Evolutionary conservation across 495 filamentous ascomycete species (phyloP).

Genomic region (Tirmania nivea): DNA sequence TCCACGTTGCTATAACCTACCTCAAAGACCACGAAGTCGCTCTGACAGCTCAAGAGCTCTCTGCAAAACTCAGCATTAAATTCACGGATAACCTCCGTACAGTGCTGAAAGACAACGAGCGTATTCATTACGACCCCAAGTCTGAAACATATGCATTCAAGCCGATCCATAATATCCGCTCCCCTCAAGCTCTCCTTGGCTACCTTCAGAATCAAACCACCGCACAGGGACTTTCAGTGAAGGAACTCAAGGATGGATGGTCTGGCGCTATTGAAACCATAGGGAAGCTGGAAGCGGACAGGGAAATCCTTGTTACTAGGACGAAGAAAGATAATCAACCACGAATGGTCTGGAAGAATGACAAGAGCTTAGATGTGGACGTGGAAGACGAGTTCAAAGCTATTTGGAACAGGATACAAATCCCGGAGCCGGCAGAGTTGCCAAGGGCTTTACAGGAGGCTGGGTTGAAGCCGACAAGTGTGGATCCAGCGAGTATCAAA

Average conservation of each 20-base stretch:
- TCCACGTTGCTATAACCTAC: slow-evolving; percentile 61
- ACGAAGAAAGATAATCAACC: slow-evolving; percentile 84
- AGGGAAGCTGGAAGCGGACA: slow-evolving; percentile 50
- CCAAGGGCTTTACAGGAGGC: slow-evolving; percentile 49
- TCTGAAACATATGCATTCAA: slow-evolving; percentile 53
- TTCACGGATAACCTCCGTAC: slow-evolving; percentile 33
- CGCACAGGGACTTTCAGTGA: slow-evolving; percentile 58
- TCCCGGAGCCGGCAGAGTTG: slow-evolving; percentile 55
- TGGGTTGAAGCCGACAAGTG: slow-evolving; percentile 58
- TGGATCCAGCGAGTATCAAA: slow-evolving; percentile 41
- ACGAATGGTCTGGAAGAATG: slow-evolving; percentile 72
- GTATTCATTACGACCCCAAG: slow-evolving; percentile 26
- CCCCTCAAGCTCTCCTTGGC: slow-evolving; percentile 47
- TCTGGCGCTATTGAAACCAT: slow-evolving; percentile 56
- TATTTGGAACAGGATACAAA: slow-evolving; percentile 61
- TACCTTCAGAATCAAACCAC: slow-evolving; percentile 62
- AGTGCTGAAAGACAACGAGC: slow-evolving; percentile 27
- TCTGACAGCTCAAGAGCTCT: slow-evolving; percentile 48
- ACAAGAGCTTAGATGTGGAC: slow-evolving; percentile 47
- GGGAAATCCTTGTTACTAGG: slow-evolving; percentile 60
- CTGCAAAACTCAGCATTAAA: slow-evolving; percentile 55
- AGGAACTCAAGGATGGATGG: slow-evolving; percentile 90
- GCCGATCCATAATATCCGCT: slow-evolving; percentile 58
- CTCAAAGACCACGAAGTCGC: slow-evolving; percentile 57
- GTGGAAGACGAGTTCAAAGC: slow-evolving; percentile 63